Base-by-base conservation (phyloP, 192 early-diverging fungal genomes). In the Polychytrium aggregatum region DNA sequence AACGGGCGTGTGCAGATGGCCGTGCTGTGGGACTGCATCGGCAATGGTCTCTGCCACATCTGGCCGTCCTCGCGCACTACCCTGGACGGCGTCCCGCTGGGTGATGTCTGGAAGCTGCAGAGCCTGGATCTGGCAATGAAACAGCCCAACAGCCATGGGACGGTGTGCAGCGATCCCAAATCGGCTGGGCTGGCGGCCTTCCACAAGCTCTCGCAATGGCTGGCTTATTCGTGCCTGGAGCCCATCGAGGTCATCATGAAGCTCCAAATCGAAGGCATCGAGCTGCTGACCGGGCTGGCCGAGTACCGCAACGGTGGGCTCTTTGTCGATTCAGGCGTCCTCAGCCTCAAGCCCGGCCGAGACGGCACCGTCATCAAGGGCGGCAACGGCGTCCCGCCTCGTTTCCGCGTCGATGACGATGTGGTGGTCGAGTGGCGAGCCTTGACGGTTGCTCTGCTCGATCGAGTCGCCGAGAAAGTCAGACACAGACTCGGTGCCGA, bases 141-240 rank as follows among this genome's bases (percentile, higher is more conserved):
- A n/a, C n/a, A n/a, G n/a, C n/a, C n/a, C n/a, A n/a, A n/a, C n/a
- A n/a, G n/a, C n/a, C n/a, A n/a, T n/a, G n/a, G n/a, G n/a, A n/a
- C n/a, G n/a, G n/a, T n/a, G n/a, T n/a, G n/a, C n/a, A n/a, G n/a
- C n/a, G n/a, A n/a, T n/a, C 31, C 31, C 4, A 8, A 11, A 4
- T 8, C 31, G 31, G 31, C 31, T 33, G 52, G 64, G 22, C 63
- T 86, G 31, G 82, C 90, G 17, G 67, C 84, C 14, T 90, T 93
- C 64, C 88, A 96, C 64, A 96, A 96, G 52, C 74, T 96, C 38
- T 88, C 89, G 5, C 92, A 96, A 59, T 96, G 92, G 92, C 80
- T 96, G 34, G 86, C 88, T 1, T 93, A 92, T 66, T 92, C 88
- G 2, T 69, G 93, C 33, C 73, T 91, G 63, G 92, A 93, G 37